These are phyloP conservation scores for Morella rubra DNA, from an alignment of 306 rosid genomes.

Conservation along the genomic window DNA sequence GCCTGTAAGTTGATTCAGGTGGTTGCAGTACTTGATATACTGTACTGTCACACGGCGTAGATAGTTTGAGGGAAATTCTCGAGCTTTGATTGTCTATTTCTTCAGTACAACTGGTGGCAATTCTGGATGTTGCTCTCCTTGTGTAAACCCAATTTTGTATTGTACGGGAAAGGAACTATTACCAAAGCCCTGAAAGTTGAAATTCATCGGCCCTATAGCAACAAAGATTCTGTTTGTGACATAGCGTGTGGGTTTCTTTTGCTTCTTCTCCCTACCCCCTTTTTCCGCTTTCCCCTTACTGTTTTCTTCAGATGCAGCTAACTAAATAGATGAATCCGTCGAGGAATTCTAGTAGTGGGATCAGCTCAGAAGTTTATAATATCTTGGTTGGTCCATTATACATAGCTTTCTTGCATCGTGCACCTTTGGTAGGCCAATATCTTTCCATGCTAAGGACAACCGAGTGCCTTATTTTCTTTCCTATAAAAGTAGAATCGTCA, in stretches of 20 bases:
- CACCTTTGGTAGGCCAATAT: neutral
- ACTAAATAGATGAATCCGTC: too few relatives aligned
- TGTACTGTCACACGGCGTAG: constrained; percentile 26
- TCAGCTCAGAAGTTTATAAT: too few relatives aligned
- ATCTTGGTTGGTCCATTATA: too few relatives aligned
- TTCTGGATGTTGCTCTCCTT: constrained; percentile 25
- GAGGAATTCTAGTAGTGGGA: too few relatives aligned
- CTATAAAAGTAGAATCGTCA: neutral
- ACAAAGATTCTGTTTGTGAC: neutral
- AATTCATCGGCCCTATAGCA: neutral
- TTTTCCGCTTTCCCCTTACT: too few relatives aligned
- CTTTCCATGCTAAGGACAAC: neutral
- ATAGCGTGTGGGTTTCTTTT: neutral
- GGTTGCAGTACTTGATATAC: constrained; percentile 20
- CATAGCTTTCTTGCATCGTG: too few relatives aligned
- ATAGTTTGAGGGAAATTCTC: constrained; percentile 15
- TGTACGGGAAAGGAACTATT: constrained; percentile 25
- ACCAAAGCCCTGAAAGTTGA: constrained; percentile 2
- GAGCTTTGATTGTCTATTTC: constrained; percentile 32
- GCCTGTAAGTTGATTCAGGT: constrained; percentile 43
- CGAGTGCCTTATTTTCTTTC: too few relatives aligned
- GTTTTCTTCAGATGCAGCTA: too few relatives aligned
- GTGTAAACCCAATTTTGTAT: constrained; percentile 42
- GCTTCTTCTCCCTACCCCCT: neutral
- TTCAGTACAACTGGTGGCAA: constrained; percentile 29